Evolutionary conservation across 352 stramenopile genomes (phyloP), one percentile per base, ranked within the genome.

Genomic region (Globisporangium uncinulatum): DNA sequence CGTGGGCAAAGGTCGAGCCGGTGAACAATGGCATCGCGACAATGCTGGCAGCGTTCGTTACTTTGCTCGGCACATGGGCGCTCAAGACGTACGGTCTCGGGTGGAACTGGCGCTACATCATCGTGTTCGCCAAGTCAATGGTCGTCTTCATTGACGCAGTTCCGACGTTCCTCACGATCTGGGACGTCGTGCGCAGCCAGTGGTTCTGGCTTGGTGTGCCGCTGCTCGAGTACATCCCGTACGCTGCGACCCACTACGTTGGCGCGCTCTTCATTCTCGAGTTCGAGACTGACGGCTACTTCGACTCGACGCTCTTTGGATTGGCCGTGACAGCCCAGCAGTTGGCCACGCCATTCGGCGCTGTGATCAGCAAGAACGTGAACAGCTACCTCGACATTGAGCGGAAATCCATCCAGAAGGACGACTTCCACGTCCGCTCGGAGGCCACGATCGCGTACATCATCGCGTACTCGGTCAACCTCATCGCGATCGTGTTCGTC

Each of bases 161-260:
- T 31, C 71, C 71, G 10, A 83, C 73, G 4, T 76, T 84, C 47
- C 61, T 83, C 47, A 87, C 77, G 14, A 82, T 86, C 62, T 88
- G 77, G 77, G 46, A 88, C 44, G 75, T 88, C 8, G 73, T 81
- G 36, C 73, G 76, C n/a, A 83, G 70, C 51, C 77, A 88, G 37
- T 88, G 77, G 75, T 83, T 87, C 61, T 87, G 70, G 72, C 52
- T 84, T 17, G 77, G 77, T 19, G 64, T 82, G 21, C 72, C 77
- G n/a, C 51, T 87, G 37, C 63, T 83, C 7, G 71, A 80, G 44
- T 63, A 74, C 15, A 63, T 88, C 36, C 75, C 74, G 11, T 74
- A 72, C 59, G 70, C 61, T 32, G 74, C 81, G 29, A 65, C 64
- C 10, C 67, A 79, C 54, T 77, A 76, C 43, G 69, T 87, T 36